A percentile compares a stretch with the other conserved stretches of the same genome.
Evolutionary conservation across 148 eudicot species (phyloP).

Genomic region (Rhododendron williamsianum): DNA sequence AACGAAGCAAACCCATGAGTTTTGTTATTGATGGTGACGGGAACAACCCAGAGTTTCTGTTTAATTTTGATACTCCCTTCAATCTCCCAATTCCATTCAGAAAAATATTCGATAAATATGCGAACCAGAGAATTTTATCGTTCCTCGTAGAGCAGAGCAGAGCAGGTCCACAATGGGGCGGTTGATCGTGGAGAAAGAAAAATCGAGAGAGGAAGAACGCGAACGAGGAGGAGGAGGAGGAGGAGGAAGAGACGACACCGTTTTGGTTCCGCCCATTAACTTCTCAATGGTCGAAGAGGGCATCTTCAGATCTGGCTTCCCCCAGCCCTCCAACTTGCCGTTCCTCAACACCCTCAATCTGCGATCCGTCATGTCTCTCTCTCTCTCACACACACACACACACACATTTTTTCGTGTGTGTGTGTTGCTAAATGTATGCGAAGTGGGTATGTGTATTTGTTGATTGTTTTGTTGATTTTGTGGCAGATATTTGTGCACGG

Average conservation of each 20-base stretch:
- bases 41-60: not conserved
- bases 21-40: not conserved
- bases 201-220: not conserved
- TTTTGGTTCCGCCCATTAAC: slow-evolving; percentile 50
- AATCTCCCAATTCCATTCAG: not conserved
- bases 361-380: slow-evolving; percentile 57
- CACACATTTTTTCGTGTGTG: not conserved
- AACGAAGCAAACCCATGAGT: not conserved
- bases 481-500: slow-evolving; percentile 66
- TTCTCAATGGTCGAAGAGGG: slow-evolving; percentile 74
- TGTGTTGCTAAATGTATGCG: not conserved
- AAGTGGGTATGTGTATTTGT: not conserved
- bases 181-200: slow-evolving; percentile 15
- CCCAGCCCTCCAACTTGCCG: slow-evolving; percentile 45
- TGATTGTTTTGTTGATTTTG: not conserved
- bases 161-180: slow-evolving; percentile 12
- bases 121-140: not conserved
- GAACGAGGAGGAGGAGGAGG: slow-evolving; percentile 13
- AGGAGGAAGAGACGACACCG: slow-evolving; percentile 19
- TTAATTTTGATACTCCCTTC: not conserved
- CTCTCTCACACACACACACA: too few species aligned
- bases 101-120: not conserved
- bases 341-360: slow-evolving; percentile 64
- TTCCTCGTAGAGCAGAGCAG: not conserved
- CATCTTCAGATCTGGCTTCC: slow-evolving; percentile 74